Conservation (phyloP, 2,329 filamentous ascomycete species). For the Seiridium unicorne region DNA sequence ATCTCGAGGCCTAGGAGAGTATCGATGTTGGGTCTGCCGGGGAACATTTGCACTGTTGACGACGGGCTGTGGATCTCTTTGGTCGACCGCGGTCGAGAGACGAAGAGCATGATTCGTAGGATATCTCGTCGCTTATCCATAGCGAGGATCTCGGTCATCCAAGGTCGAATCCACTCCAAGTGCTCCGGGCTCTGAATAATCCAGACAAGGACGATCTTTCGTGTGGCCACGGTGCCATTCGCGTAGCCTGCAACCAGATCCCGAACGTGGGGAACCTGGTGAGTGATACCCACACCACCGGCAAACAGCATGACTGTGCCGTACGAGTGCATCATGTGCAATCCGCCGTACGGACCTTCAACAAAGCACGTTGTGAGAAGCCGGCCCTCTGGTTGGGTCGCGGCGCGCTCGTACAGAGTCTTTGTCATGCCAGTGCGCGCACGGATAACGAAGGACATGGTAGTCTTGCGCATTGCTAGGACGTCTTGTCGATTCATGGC, state of each 20-base stretch:
- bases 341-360: conserved; percentile 76
- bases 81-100: conserved; percentile 70
- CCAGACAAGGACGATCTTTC: conserved; percentile 75
- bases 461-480: conserved; percentile 58
- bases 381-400: conserved; percentile 57
- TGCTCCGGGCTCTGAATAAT: conserved; percentile 77
- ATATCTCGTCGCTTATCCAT: conserved; percentile 74
- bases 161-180: conserved; percentile 78
- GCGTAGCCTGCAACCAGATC: conserved; percentile 68
- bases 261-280: conserved; percentile 73
- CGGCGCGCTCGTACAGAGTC: conserved; percentile 66
- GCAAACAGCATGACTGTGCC: conserved; percentile 78
- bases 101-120: conserved; percentile 75
- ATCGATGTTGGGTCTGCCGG: conserved; percentile 72
- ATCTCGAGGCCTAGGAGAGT: conserved; percentile 72
- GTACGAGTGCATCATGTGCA: conserved; percentile 71
- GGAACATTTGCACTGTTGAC: conserved; percentile 81
- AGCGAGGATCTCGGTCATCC: conserved; percentile 77
- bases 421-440: conserved; percentile 73
- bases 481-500: conserved; percentile 60
- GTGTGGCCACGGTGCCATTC: conserved; percentile 67
- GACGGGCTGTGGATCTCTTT: conserved; percentile 80
- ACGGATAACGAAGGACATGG: conserved; percentile 70
- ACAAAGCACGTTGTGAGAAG: conserved; percentile 65
- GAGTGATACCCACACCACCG: conserved; percentile 78